A percentile compares a stretch with the other conserved stretches of the same genome.
Conservation (phyloP, 345 rosid species). For the Sonneratia alba region DNA sequence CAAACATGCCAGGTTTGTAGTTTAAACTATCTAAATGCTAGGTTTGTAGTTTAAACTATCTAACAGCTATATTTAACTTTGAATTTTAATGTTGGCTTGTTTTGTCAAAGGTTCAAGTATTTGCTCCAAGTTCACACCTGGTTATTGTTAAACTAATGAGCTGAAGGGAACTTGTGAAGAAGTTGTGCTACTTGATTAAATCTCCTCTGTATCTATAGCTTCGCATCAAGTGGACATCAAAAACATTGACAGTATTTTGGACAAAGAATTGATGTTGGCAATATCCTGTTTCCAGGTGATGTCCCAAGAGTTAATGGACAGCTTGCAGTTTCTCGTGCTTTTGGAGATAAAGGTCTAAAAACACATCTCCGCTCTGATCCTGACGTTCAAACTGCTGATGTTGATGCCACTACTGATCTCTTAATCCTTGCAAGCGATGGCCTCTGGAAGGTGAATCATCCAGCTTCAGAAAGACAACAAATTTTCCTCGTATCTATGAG, state of each 20-base stretch:
- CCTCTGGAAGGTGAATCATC: slow-evolving; percentile 16
- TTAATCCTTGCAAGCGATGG: slow-evolving; percentile 21
- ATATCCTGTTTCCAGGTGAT: slow-evolving; percentile 16
- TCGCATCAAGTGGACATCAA: not conserved
- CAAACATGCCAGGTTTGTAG: slow-evolving; percentile 12
- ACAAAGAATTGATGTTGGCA: not conserved
- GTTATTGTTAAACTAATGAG: not conserved
- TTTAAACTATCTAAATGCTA: not conserved
- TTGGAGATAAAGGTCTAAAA: slow-evolving; percentile 26
- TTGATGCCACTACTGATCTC: slow-evolving; percentile 6
- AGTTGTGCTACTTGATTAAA: not conserved
- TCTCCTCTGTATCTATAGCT: not conserved
- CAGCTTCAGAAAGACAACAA: not conserved
- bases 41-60: not conserved
- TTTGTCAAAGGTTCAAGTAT: not conserved
- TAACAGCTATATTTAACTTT: not conserved
- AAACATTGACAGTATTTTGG: not conserved
- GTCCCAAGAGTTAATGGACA: slow-evolving; percentile 32
- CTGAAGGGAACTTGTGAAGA: not conserved
- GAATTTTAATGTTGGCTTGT: not conserved
- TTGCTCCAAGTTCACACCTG: not conserved
- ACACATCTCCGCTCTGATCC: slow-evolving; percentile 19
- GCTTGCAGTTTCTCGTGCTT: slow-evolving; percentile 30
- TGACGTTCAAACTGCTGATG: slow-evolving; percentile 8
- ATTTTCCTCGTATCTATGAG: not conserved